Base-by-base conservation (phyloP, 805 yeast genomes). In the Myxozyma geophila region DNA sequence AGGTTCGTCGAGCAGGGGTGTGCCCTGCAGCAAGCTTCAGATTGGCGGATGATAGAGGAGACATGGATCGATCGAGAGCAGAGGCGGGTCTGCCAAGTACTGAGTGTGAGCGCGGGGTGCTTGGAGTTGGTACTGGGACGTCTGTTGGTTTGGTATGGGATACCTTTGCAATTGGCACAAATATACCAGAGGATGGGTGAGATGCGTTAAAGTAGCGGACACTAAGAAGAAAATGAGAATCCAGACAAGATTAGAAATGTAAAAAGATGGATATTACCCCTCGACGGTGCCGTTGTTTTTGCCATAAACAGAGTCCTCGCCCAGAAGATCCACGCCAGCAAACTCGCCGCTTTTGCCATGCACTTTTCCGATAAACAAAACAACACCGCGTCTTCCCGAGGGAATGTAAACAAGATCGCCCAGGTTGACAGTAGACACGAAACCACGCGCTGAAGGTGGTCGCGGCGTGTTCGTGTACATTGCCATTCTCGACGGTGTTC, bases 251-350 rank as follows among this genome's bases (percentile, higher is more conserved):
- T 7, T 39, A 17, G 19, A 33, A 7, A 19, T 7, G 21, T 37
- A 49, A 23, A 13, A 8, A 13, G n/a, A 54, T 13, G 49, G 21
- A 19, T 8, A 21, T 8, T 51, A 64, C 67, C 96, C 96, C 62
- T 87, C 83, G 51, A 86, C 91, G 48, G 83, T 82, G n/a, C 99
- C 99, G 59, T 85, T 83, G 72, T 93, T 95, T 74, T 90, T 89
- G 23, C 99, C 99, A 59, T 84, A 79, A 5, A 78, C 73, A 0
- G 83, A 77, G 47, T 84, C 82, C 0, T 85, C 86, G 1, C 89
- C 92, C n/a, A 85, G 71, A 49, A 93, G 78, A 74, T 93, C 98
- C 6, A 93, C 82, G 1, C 99, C 99, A 5, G 92, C 97, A 78
- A 87, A 93, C 10, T 81, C 79, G 0, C 97, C 96, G 7, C 77